Evolutionary conservation across 164 flowering plant genomes (phyloP).

Genomic region (Umbellularia californica): DNA sequence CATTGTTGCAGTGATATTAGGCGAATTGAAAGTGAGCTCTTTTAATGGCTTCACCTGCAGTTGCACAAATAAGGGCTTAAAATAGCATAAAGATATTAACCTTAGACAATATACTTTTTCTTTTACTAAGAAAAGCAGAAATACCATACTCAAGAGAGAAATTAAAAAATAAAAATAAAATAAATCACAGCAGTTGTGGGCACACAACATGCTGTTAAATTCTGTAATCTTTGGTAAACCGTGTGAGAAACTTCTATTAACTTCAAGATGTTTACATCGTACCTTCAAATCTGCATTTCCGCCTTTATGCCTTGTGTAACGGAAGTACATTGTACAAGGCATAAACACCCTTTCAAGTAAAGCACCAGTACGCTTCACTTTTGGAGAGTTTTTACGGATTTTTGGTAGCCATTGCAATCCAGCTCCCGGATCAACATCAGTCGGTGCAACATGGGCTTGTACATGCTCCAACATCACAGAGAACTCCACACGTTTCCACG

Average conservation of each 20-base stretch:
- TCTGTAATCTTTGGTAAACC: background rate
- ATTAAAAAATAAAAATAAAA: too few species aligned
- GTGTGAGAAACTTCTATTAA: background rate
- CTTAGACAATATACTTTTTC: background rate
- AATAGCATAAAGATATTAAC: background rate
- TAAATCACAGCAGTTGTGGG: background rate
- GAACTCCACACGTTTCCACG: conserved; percentile 91
- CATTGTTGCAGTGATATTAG: conserved; percentile 77
- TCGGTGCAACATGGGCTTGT: conserved; percentile 99
- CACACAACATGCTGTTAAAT: conserved; percentile 4
- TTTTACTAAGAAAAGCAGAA: background rate
- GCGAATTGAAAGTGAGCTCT: conserved; percentile 77
- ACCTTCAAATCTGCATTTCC: conserved; percentile 97
- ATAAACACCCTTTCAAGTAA: conserved; percentile 94
- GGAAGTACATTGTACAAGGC: conserved; percentile 99
- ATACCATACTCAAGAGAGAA: background rate
- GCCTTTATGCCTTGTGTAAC: conserved; percentile 97
- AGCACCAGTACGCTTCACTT: conserved; percentile 99
- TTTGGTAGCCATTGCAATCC: conserved; percentile 99
- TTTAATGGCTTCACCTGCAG: conserved; percentile 84
- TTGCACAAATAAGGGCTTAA: conserved; percentile 10
- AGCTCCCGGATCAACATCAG: conserved; percentile 99
- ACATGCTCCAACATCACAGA: conserved; percentile 98
- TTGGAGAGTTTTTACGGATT: conserved; percentile 82
- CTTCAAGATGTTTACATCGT: background rate